Evolutionary conservation across 2,329 filamentous ascomycete genomes (phyloP), one percentile per base, ranked within the genome.

Genomic region (Colletotrichum acutatum): DNA sequence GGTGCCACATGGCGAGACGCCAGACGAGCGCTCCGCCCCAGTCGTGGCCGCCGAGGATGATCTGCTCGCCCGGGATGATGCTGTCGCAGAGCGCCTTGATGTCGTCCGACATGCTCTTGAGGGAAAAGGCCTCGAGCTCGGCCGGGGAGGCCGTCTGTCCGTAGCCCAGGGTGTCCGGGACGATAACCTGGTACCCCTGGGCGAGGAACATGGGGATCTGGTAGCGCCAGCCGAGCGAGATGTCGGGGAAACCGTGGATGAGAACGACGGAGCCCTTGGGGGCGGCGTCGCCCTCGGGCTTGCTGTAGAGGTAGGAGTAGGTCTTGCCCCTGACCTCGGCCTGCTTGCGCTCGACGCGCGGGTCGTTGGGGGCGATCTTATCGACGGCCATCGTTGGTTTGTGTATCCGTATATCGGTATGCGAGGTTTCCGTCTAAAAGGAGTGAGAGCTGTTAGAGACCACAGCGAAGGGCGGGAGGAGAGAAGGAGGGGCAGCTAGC

Each of bases 31-130:
- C 87, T 77, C 94, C 95, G 81, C 96, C 96, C 94, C 96, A 98
- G 83, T 98, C 96, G 84, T 98, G 96, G 8, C 95, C 96, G 61
- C 95, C 95, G 16, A 98, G 88, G 69, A 98, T 92, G 78, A 98
- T 92, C 68, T 84, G 84, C 73, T 74, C 60, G 81, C 85, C 56
- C 80, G 84, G 66, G 32, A 84, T 83, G 67, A 86, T 83, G 75
- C 92, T 87, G 72, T 84, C 84, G 7, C 93, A 90, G 28, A 98
- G 87, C 74, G 90, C 91, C 26, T 90, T 92, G 76, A 98, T 88
- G 79, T 98, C 95, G 67, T 91, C 90, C 22, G 93, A 88, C 72
- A 93, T 90, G 75, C 88, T 90, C 84, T 95, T 97, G 80, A 91
- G 86, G 28, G 90, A 90, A 57, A 56, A 75, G 68, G 89, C 84